Base-by-base conservation (phyloP, 805 yeast species). In the Saturnispora besseyi region DNA sequence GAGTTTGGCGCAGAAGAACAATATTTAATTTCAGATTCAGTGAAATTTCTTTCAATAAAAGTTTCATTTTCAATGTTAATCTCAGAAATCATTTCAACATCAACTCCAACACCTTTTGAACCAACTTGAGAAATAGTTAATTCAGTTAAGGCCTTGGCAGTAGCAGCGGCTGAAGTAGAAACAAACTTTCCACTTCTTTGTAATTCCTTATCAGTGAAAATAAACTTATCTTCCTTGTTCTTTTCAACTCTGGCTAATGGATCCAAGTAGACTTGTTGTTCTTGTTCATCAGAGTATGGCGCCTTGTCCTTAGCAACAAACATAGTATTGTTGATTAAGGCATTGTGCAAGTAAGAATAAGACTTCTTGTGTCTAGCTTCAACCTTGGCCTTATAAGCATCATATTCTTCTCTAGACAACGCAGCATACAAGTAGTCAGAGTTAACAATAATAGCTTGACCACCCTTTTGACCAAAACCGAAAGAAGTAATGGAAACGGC, bases 381-480 rank as follows among this genome's bases (percentile, higher is more conserved):
- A 41, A 48, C 50, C 74, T 82, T 87, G 47, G 65, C 62, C 53
- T 74, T 78, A 68, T 93, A 93, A 15, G 74, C 71, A 57, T 80
- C 81, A 71, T 88, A 95, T 56, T 84, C 77, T 37, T 71, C 65
- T 69, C 79, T 77, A 63, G 82, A 83, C 64, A 93, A 76, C 33
- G 87, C 81, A 53, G 95, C 95, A 66, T 72, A 88, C 70, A 95
- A 76, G 79, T 89, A 93, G 71, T 91, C 96, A 54, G 97, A 86
- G 73, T 91, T 95, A 56, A 93, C 77, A 50, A 82, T 85, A 66
- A 93, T 71, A 44, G 96, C 96, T 70, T 89, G 96, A 51, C 89
- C 99, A 74, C 99, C 99, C 78, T 93, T 93, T 75, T 93, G 99
- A 67, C 99, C 99, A 68, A 93, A 93, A 69, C 99, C 99, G 68